Percentiles rank a stretch among this genome's conserved stretches.
phyloP scores from a whole-genome alignment of 2,329 filamentous ascomycete genomes.

The Ambrosiella beaveri region DNA sequence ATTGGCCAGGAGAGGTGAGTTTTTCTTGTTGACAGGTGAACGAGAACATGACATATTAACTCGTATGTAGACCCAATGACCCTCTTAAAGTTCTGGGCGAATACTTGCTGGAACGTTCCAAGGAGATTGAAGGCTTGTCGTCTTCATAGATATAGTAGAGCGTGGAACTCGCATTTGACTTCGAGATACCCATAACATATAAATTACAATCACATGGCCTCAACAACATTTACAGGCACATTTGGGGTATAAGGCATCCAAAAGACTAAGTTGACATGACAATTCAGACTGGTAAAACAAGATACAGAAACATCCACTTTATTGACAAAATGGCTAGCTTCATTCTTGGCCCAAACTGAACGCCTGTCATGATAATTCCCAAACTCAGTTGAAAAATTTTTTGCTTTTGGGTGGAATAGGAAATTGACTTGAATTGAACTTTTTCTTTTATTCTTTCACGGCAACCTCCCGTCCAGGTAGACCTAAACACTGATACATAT shows the following conservation, averaged over 20 bases:
- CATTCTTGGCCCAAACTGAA: conserved; percentile 3
- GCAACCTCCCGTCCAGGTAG: conserved; percentile 8
- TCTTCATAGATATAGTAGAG: not conserved
- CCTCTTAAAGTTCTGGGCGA: conserved; percentile 54
- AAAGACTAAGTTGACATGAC: not conserved
- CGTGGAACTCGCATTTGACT: not conserved
- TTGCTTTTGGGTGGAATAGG: conserved; percentile 4
- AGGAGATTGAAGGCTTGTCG: conserved; percentile 37
- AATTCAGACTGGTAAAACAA: not conserved
- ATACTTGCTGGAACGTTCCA: conserved; percentile 50
- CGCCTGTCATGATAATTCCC: conserved; percentile 1
- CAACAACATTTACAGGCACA: not conserved
- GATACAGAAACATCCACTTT: conserved; percentile 2
- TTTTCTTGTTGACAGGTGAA: conserved; percentile 14
- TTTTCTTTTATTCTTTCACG: conserved; percentile 11
- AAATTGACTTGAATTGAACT: conserved; percentile 8
- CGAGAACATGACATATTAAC: not conserved
- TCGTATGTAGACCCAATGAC: conserved; percentile 38
- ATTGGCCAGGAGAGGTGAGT: conserved; percentile 53
- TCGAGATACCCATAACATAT: not conserved
- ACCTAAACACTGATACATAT: conserved; percentile 11
- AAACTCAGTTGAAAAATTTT: conserved; percentile 1
- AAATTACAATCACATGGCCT: too few species aligned
- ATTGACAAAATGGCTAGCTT: conserved; percentile 7
- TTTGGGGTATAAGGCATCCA: not conserved